Evolutionary conservation across 108 stramenopile genomes (phyloP), one percentile per base, ranked within the genome.

Genomic region (Cyclostephanos invisitatus): DNA sequence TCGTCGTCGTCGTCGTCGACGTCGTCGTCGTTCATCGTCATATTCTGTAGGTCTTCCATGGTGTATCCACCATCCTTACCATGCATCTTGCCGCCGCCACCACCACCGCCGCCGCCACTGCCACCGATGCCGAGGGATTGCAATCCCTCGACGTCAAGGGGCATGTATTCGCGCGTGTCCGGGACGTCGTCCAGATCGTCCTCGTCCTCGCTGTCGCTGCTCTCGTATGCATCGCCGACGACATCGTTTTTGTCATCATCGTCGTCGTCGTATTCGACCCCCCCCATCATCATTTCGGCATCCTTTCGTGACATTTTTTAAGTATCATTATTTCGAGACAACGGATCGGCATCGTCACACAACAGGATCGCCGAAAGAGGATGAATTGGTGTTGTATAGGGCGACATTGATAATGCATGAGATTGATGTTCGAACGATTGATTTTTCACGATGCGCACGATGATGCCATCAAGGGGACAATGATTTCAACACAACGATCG

Each of bases 121-220:
- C 82, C 75, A 5, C 86, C 87, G 42, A 96, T 70, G 42, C 91
- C 89, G 63, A 96, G 86, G 14, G 90, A 77, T 49, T 91, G 75
- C 11, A 96, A 68, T 25, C 90, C 96, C 47, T 88, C 85, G 48
- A 92, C 67, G 69, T 96, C 89, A 0, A 92, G 44, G 25, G 96
- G 91, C 48, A 82, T 88, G 73, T 80, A 96, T 73, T 96, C 93
- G 47, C 96, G 72, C 14, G 87, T 93, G 74, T 96, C 96, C 9
- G 90, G 91, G 25, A 92, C 75, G 68, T 94, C 93, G 7, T 53
- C 81, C 22, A 96, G 60, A 84, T 94, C 88, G 75, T 91, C 91
- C 64, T 92, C 91, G 32, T 78, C 77, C 55, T 91, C 93, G 24
- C 77, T 79, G 40, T 86, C 85, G 67, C 48, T 49, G 46, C 69